These are phyloP conservation scores for Colletotrichum tanaceti DNA, from an alignment of 2,329 filamentous ascomycete species.

Conservation along the genomic window DNA sequence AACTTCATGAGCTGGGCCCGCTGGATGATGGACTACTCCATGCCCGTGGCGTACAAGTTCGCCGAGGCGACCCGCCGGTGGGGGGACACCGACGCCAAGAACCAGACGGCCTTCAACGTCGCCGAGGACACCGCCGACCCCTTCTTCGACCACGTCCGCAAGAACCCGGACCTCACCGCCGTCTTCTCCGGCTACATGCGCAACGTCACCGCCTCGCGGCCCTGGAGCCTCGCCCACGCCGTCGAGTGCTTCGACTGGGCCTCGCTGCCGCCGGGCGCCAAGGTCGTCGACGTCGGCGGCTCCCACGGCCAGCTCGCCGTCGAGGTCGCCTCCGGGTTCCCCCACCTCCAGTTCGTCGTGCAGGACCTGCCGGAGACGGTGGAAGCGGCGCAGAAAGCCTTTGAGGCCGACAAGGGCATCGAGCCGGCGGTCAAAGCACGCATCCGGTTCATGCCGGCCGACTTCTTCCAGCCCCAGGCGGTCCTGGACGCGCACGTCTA, in stretches of 20 bases:
- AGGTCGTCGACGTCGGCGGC: slow-evolving; percentile 34
- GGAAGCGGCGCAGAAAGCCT: slow-evolving; percentile 2
- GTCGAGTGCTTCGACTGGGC: slow-evolving; percentile 39
- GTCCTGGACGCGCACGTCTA: slow-evolving; percentile 59
- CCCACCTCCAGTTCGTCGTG: slow-evolving; percentile 22
- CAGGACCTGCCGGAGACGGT: slow-evolving; percentile 31
- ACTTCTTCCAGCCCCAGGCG: slow-evolving; percentile 53
- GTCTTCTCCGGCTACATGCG: slow-evolving; percentile 51
- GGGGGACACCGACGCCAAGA: slow-evolving; percentile 43
- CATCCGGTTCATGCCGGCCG: slow-evolving; percentile 51
- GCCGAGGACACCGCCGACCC: slow-evolving; percentile 45
- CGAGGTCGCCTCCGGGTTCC: slow-evolving; percentile 21
- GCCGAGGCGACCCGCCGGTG: slow-evolving; percentile 46
- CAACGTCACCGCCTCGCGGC: slow-evolving; percentile 47
- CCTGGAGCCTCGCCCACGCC: slow-evolving; percentile 47
- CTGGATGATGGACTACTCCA: slow-evolving; percentile 47
- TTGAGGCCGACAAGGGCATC: not conserved
- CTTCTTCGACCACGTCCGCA: slow-evolving; percentile 50
- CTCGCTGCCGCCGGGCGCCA: slow-evolving; percentile 21
- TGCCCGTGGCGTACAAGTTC: slow-evolving; percentile 44
- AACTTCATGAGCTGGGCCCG: slow-evolving; percentile 47
- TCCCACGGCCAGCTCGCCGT: slow-evolving; percentile 30
- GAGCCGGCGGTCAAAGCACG: slow-evolving; percentile 43
- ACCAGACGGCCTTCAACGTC: slow-evolving; percentile 48
- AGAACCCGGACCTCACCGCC: slow-evolving; percentile 41